Evolutionary conservation across 306 rosid genomes (phyloP), one percentile per base, ranked within the genome.

Genomic region (Astragalus glycyphyllos): DNA sequence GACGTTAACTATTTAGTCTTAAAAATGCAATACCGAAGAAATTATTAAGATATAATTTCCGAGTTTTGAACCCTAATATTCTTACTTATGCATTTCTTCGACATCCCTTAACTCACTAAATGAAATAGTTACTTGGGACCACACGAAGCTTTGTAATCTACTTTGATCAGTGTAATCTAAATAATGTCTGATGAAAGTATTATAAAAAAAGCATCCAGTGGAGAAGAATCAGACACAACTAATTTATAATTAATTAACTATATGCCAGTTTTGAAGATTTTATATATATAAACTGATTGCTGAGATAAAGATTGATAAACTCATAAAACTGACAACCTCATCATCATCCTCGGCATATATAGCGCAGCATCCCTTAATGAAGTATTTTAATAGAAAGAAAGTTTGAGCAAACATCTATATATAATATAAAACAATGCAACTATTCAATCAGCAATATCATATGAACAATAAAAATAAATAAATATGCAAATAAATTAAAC

Each of bases 381-480:
- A 32, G n/a, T 71, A 50, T 47, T 76, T 58, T 57, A 76, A 70
- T 75, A 10, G 70, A 80, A 80, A 75, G 78, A 81, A 81, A 40
- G 60, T 71, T 64, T 71, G 71, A 58, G 32, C 72, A 76, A 81
- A 71, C 75, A 66, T 59, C 63, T 65, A n/a, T n/a, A n/a, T n/a
- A n/a, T n/a, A 65, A 4, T 63, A 45, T 60, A 75, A 31, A 31
- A 46, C 16, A 31, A 63, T 63, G 45, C 12, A 69, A 48, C 75
- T 68, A 62, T 65, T 65, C 68, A 76, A 65, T 66, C 12, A 65
- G 26, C 40, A 14, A 20, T 58, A 76, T 75, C 49, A 40, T 65
- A 79, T 72, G 45, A 12, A 0, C 65, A 64, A 29, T 75, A 32
- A 48, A 62, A 4, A 68, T 75, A 32, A 48, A 62, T 4, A 68